Conservation (phyloP, 2,329 filamentous ascomycete genomes). For the Fusarium sp. region DNA sequence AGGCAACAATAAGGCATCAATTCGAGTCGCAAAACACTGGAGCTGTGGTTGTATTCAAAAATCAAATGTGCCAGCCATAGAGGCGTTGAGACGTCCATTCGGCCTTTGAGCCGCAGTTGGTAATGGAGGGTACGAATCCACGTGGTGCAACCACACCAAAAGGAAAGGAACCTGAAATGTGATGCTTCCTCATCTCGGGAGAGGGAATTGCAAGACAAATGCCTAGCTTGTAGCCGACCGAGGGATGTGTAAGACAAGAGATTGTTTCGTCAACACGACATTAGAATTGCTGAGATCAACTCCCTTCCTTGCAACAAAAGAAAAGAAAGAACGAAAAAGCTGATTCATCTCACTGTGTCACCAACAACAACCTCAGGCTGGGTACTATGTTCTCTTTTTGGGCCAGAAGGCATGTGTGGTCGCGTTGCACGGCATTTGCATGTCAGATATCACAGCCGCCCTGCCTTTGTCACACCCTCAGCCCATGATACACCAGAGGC, state of each 20-base stretch:
- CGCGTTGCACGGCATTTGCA: conserved; percentile 34
- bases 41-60: conserved; percentile 31
- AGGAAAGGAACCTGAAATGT: conserved; percentile 3
- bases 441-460: conserved; percentile 33
- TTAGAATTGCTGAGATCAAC: conserved; percentile 9
- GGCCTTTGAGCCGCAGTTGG: conserved; percentile 39
- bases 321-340: neutral
- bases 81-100: conserved; percentile 37
- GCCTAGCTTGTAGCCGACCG: neutral
- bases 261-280: conserved; percentile 20
- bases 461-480: conserved; percentile 28
- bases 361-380: conserved; percentile 3
- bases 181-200: conserved; percentile 8
- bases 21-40: conserved; percentile 10
- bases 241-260: conserved; percentile 12
- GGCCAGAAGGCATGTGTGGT: conserved; percentile 27
- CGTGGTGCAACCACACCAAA: conserved; percentile 47
- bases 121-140: conserved; percentile 40
- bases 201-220: conserved; percentile 18
- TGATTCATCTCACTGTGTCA: conserved; percentile 13
- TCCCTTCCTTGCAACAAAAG: conserved; percentile 4
- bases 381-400: conserved; percentile 11
- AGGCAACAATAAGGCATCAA: conserved; percentile 14
- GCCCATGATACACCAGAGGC: conserved; percentile 30
- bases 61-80: conserved; percentile 2